Evolutionary conservation across 2,329 filamentous ascomycete genomes (phyloP), one percentile per base, ranked within the genome.

Genomic region (Colletotrichum tropicicola): DNA sequence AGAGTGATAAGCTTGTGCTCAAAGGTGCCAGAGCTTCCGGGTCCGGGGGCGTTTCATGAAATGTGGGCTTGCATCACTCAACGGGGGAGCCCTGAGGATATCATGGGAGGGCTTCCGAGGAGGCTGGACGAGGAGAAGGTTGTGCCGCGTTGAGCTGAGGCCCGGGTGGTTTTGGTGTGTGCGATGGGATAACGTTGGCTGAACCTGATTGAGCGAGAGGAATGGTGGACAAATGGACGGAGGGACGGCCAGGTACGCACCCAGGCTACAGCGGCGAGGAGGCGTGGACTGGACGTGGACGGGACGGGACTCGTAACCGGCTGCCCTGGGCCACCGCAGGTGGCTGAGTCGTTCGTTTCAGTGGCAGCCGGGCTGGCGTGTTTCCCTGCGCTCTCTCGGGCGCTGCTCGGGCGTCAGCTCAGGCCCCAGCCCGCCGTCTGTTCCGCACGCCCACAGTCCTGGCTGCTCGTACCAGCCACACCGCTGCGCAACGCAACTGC

Each of bases 11-110:
- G 63, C 59, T 66, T 66, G 57, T 56, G 62, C 56, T 64, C 51
- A 64, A 66, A 58, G 63, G 59, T 64, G 63, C 59, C 59, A 66
- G 63, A 66, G 63, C 63, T 66, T 66, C 63, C 59, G 63, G 59
- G 59, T 66, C 63, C 59, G 63, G 63, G 63, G 58, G 53, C 63
- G 65, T 67, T 67, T 67, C 65, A 67, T 61, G 61, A 60, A 65
- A 60, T 65, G 65, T 61, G 65, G 65, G 45, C 44, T 65, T 45
- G 52, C 59, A 64, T 58, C 52, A 66, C 25, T 37, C 45, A 53
- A 66, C 54, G 59, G 30, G 53, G 52, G 45, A 43, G 51, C 49
- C 62, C 45, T 61, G 44, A 44, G 28, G 21, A 51, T 45, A 61
- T 55, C 28, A 53, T 56, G 39, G 23, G 49, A 55, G 35, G 44